Conservation (phyloP, 176 grass and related monocot genomes). For the Lolium multiflorum region DNA sequence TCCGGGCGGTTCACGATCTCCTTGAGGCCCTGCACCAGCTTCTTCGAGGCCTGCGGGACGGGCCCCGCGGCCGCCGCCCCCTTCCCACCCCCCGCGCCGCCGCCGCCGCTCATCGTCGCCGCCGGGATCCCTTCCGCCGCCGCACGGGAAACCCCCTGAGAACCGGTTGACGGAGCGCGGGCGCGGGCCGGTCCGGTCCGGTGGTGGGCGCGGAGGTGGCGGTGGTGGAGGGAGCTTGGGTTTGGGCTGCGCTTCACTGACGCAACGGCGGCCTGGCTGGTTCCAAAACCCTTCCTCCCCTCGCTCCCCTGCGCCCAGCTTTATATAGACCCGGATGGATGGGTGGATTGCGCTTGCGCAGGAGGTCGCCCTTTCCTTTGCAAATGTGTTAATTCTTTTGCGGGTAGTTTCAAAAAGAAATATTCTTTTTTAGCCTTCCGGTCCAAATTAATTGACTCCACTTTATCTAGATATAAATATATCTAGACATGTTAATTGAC, state of each 20-base stretch:
- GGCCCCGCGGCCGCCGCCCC: constrained; percentile 51
- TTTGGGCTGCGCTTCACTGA: constrained; percentile 55
- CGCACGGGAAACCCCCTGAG: constrained; percentile 33
- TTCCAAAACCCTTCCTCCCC: constrained; percentile 67
- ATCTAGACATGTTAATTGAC: no score
- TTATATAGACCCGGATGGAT: constrained; percentile 42
- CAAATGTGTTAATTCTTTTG: no score
- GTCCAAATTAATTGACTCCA: no score
- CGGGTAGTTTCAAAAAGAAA: no score
- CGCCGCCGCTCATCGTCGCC: constrained; percentile 54
- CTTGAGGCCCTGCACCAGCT: constrained; percentile 94
- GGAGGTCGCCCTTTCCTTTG: neutral
- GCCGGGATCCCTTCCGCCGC: constrained; percentile 46
- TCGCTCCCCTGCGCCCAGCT: constrained; percentile 17
- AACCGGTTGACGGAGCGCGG: neutral
- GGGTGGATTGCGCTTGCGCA: constrained; percentile 11
- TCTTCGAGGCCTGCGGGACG: constrained; percentile 67
- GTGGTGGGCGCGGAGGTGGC: neutral
- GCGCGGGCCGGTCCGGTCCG: neutral
- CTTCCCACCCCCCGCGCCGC: constrained; percentile 44
- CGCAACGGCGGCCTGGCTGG: constrained; percentile 55
- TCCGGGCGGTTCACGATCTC: constrained; percentile 98
- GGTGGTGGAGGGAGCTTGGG: constrained; percentile 40
- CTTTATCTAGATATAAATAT: no score
- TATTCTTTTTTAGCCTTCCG: no score